Evolutionary conservation across 1,139 yeast species (phyloP), one percentile per base, ranked within the genome.

Genomic region (Barnettozyma hawaiiensis): DNA sequence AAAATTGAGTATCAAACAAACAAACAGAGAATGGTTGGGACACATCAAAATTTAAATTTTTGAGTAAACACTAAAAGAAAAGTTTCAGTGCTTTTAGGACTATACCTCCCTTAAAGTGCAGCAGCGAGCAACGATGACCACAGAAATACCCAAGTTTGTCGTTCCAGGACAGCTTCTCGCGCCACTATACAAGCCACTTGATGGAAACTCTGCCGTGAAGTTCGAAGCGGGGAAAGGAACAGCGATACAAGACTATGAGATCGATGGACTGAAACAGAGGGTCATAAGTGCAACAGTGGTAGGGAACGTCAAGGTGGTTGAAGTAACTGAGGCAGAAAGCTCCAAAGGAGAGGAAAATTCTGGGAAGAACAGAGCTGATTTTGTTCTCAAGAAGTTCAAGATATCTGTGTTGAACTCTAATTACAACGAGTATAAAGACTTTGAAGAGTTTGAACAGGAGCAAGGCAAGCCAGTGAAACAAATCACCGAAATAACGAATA

Each of bases 141-240:
- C 56, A 7, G 52, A 47, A 18, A 53, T 62, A 34, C 66, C 66
- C 31, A 48, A 53, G 23, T 44, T 54, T 33, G 89, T 78, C 3
- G 73, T 85, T 14, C 97, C 97, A 2, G 96, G 97, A 2, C 96
- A 87, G 51, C 68, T 75, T 11, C 63, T 75, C 27, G 70, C 73
- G 28, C 82, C 83, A 2, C 49, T 61, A 10, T 60, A 49, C 28
- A 40, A 44, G 15, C 53, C 50, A 15, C 43, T 47, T 10, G 61
- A 55, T 7, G 51, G 56, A 2, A 54, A 53, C 43, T 49, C 45
- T 15, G 56, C 65, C 5, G 62, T 67, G 15, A 65, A 65, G 44
- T 78, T 70, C 47, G 55, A 61, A 7, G 55, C 78, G 2, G 84
- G 84, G 3, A 58, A 63, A 12, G 85, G 85, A 10, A 54, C 67